Percentiles rank a stretch among this genome's conserved stretches.
phyloP scores from a whole-genome alignment of 768 basidiomycete genomes.

The Serendipita sp. region DNA sequence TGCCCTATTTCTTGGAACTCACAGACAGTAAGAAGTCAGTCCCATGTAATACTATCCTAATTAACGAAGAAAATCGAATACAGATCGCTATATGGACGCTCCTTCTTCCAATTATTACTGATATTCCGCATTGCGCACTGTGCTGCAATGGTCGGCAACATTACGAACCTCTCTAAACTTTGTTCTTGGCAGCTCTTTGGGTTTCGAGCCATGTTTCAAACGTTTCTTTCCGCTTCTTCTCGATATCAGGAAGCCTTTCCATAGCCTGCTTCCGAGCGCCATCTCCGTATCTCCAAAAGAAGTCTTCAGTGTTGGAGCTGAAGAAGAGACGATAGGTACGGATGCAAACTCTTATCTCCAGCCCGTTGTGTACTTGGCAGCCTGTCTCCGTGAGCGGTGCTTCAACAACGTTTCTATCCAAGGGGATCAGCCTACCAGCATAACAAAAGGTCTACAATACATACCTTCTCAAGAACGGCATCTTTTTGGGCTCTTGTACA shows the following conservation, averaged over 20 bases:
- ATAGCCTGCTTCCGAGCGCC: conserved; percentile 1
- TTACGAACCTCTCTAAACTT: not conserved
- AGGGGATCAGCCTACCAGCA: not conserved
- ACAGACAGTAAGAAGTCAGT: not conserved
- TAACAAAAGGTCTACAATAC: conserved; percentile 11
- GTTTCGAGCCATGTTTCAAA: conserved; percentile 1
- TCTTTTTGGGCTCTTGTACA: conserved; percentile 30
- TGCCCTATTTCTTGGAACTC: not conserved
- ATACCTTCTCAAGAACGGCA: conserved; percentile 54
- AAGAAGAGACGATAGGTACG: conserved; percentile 57
- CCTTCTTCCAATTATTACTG: not conserved
- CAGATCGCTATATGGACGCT: not conserved
- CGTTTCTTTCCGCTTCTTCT: not conserved
- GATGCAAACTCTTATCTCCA: conserved; percentile 76
- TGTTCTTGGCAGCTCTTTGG: not conserved
- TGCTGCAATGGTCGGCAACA: not conserved
- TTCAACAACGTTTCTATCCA: conserved; percentile 20
- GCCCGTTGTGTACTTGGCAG: conserved; percentile 26
- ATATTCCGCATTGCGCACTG: not conserved
- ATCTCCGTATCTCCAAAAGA: conserved; percentile 3
- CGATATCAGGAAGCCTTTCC: not conserved
- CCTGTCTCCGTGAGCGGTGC: conserved; percentile 14
- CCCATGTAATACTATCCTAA: not conserved
- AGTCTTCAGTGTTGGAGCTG: conserved; percentile 34
- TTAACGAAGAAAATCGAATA: not conserved